Base-by-base conservation (phyloP, 1,284 basidiomycete species). In the Ganoderma resinaceum region DNA sequence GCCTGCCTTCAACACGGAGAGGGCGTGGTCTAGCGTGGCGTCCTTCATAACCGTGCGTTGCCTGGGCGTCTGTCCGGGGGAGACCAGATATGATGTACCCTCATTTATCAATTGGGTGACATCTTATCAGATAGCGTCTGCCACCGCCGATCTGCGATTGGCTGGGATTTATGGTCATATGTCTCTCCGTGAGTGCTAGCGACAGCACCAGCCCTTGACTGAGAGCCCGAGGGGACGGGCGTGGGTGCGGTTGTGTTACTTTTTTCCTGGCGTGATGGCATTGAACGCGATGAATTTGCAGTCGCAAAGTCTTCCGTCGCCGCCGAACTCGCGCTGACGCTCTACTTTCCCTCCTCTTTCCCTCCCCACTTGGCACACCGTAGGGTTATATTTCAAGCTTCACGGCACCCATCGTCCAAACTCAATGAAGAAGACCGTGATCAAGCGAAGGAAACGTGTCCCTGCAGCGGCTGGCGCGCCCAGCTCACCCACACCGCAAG, bases 401-500 rank as follows among this genome's bases (percentile, higher is more conserved):
- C 97, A 99, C 84, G 96, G 96, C 67, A 96, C 95, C 0, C 96
- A 98, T 76, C 91, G 97, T 55, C 97, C 97, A 40, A 97, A 97
- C 71, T 95, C 95, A 67, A 97, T 99, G 96, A 98, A 98, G 83
- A 98, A 99, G 86, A 94, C 95, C 3, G 96, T 98, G 75, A 99
- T 99, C 86, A 99, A 99, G 84, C 90, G 97, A 43, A 87, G 97
- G 71, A 99, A 99, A 83, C 92, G 97, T 74, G 95, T 99, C 37
- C 95, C 96, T 61, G 95, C 95, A 49, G 91, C 88, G 61, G 73
- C 83, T 62, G 86, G 85, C 66, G 70, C 69, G 14, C 72, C 74
- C 26, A 74, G 77, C 1, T 78, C 78, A 3, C 78, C 78, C 31
- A 77, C 71, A 66, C 76, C 76, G 57, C 76, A 79, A 55, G 76